Evolutionary conservation across 495 filamentous ascomycete species (phyloP).

Genomic region (Darksidea phi): DNA sequence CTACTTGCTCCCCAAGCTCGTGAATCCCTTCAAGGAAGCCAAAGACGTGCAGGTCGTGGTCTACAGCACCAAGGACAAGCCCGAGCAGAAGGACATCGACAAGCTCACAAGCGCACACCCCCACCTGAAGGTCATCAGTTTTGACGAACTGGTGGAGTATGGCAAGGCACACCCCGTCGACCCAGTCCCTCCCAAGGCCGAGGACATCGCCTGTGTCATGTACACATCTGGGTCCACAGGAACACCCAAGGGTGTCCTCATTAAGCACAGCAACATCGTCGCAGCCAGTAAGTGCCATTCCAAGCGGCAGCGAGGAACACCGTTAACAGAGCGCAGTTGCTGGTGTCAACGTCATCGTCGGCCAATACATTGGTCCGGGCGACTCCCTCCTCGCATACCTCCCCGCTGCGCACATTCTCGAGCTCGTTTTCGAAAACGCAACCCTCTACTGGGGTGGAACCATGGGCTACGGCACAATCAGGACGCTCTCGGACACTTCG

Average conservation of each 20-base stretch:
- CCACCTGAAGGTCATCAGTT: constrained; percentile 72
- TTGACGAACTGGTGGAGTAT: constrained; percentile 78
- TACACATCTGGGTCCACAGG: constrained; percentile 99
- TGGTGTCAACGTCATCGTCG: constrained; percentile 82
- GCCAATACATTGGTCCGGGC: constrained; percentile 78
- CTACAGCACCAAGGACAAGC: constrained; percentile 79
- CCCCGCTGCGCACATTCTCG: constrained; percentile 91
- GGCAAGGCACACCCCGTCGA: constrained; percentile 83
- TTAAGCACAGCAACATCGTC: constrained; percentile 86
- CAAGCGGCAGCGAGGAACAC: background rate
- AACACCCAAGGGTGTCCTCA: constrained; percentile 88
- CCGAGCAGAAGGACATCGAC: constrained; percentile 77
- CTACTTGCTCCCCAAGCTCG: constrained; percentile 73
- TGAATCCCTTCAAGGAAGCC: constrained; percentile 78
- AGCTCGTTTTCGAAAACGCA: constrained; percentile 96
- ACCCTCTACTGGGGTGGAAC: constrained; percentile 90
- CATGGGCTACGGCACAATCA: constrained; percentile 96
- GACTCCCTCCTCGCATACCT: constrained; percentile 90
- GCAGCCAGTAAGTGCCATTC: constrained; percentile 66
- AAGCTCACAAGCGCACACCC: constrained; percentile 69
- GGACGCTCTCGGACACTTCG: constrained; percentile 84
- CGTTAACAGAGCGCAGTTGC: constrained; percentile 57
- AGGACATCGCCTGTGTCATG: constrained; percentile 98
- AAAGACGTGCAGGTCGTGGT: constrained; percentile 78
- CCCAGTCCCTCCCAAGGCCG: constrained; percentile 71